phyloP scores from a whole-genome alignment of 805 yeast species.

The Brettanomyces naardenensis region DNA sequence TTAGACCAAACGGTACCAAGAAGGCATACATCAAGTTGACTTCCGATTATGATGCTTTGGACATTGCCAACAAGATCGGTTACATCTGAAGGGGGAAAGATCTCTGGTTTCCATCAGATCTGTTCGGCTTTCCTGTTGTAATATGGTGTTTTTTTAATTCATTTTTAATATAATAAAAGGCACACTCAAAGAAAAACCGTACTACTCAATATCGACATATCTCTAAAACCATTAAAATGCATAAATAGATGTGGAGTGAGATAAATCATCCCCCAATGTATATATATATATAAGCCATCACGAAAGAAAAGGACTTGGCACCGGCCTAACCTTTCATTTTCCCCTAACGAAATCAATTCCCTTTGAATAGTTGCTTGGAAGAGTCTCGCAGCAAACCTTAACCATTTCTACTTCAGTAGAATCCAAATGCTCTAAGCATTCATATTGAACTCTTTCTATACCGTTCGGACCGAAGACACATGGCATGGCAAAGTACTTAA shows the following conservation, averaged over 20 bases:
- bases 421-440: constrained; percentile 40
- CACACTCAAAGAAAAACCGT: no score
- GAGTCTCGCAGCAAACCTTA: constrained; percentile 43
- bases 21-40: constrained; percentile 99
- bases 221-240: no score
- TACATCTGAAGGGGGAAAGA: constrained; percentile 60
- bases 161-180: background rate
- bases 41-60: constrained; percentile 98
- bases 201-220: no score
- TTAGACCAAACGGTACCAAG: constrained; percentile 99
- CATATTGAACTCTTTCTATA: constrained; percentile 45
- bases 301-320: no score
- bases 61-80: constrained; percentile 99
- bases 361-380: constrained; percentile 48
- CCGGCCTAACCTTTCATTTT: background rate
- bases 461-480: constrained; percentile 48
- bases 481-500: constrained; percentile 56
- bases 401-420: constrained; percentile 49
- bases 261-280: no score
- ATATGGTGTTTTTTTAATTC: constrained; percentile 1
- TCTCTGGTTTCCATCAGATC: background rate
- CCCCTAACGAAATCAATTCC: constrained; percentile 36
- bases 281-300: no score
- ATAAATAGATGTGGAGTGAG: no score
- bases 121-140: background rate